A percentile compares a stretch with the other conserved stretches of the same genome.
Conservation (phyloP, 441 rosid species). For the Gossypium lobatum region DNA sequence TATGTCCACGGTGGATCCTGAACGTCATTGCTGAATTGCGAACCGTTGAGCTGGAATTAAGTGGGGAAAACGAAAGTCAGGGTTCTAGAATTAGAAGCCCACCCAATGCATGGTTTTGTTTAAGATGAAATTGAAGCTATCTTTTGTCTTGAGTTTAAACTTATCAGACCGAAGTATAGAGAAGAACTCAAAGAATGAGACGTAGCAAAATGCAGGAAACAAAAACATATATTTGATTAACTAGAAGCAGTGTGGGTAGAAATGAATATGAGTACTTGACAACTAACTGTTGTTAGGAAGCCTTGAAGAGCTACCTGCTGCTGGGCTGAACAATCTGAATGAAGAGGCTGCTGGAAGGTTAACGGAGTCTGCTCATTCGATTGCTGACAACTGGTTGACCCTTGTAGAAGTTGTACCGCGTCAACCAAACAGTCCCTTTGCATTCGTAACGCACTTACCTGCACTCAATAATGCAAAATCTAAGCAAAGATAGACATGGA, state of each 20-base stretch:
- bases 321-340: not conserved
- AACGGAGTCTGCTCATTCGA: not conserved
- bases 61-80: not conserved
- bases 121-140: not conserved
- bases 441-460: not conserved
- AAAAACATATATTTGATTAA: not conserved
- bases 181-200: not conserved
- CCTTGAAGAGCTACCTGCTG: not conserved
- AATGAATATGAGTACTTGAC: not conserved
- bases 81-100: not conserved
- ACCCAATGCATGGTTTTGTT: not conserved
- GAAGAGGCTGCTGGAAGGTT: not conserved
- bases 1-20: not conserved
- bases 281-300: not conserved
- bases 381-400: not conserved
- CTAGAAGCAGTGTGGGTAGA: too few species aligned
- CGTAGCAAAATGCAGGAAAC: not conserved
- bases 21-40: not conserved
- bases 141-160: not conserved
- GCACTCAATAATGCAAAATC: not conserved
- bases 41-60: not conserved
- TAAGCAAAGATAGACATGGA: not conserved
- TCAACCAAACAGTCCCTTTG: not conserved
- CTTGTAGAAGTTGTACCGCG: not conserved
- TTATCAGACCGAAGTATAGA: not conserved